Base-by-base conservation (phyloP, 1,284 basidiomycete species). In the Boletus sp. region DNA sequence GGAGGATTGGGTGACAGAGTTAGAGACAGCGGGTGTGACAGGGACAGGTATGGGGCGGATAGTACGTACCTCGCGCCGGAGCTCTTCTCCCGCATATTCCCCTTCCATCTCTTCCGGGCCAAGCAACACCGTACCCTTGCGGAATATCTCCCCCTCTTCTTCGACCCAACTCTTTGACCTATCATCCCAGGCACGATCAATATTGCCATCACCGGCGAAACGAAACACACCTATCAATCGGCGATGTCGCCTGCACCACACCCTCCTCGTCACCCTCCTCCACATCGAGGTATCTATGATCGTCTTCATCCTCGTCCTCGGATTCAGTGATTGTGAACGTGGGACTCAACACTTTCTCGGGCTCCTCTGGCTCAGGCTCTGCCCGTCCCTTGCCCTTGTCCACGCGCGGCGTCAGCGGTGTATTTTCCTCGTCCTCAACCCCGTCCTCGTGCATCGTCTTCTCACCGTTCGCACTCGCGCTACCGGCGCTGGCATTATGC, bases 111-210 rank as follows among this genome's bases (percentile, higher is more conserved):
- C 89, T 53, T 87, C 89, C 5, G 85, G 83, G 0, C 87, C 84
- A 9, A 95, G 73, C 10, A 91, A 74, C 2, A 82, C 83, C 1
- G 77, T 78, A 0, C 93, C 92, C 63, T 93, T 93, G 42, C 93
- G 75, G 71, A 97, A 97, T 26, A 96, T 85, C 67, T 96, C 93
- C 1, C 89, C 91, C 60, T 92, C 91, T 60, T 93, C 91, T 55
- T 83, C 87, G 0, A 93, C 85, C 84, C 88, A 89, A 45, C 74
- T 82, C 56, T 79, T 76, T 33, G 84, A 88, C 45, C 86, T 87
- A 30, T 5, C 25, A 26, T 12, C 30, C 9, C n/a, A 17, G 25
- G 19, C n/a, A n/a, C 16, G 29, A 4, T 14, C 44, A 23, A 10
- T 7, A 17, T 14, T 14, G 12, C 42, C 22, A 19, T 17, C 29